phyloP scores from a whole-genome alignment of 1,139 yeast species.

The Meyerozyma elateridarum region DNA sequence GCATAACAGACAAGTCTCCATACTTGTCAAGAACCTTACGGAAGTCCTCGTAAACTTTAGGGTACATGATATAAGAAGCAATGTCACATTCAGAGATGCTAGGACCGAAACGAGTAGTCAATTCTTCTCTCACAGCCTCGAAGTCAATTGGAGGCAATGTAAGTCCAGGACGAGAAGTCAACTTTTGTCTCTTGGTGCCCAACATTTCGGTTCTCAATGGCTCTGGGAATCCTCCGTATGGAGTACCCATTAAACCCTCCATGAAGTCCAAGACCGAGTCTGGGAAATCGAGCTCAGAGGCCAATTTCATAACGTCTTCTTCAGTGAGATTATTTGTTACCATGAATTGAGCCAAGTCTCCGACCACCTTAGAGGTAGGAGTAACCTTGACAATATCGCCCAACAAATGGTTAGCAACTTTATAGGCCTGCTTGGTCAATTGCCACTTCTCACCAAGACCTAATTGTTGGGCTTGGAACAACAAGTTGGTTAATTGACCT shows the following conservation, averaged over 20 bases:
- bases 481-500: conserved; percentile 94
- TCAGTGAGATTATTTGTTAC: conserved; percentile 85
- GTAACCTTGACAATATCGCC: conserved; percentile 98
- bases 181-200: conserved; percentile 80
- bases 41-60: conserved; percentile 90
- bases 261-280: conserved; percentile 96
- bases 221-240: conserved; percentile 99
- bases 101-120: conserved; percentile 57
- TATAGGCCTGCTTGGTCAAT: conserved; percentile 90
- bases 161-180: conserved; percentile 87
- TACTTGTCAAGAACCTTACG: conserved; percentile 68
- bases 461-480: conserved; percentile 98
- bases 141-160: conserved; percentile 80
- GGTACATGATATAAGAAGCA: conserved; percentile 96
- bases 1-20: conserved; percentile 91
- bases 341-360: conserved; percentile 98
- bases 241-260: conserved; percentile 99
- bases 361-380: conserved; percentile 98
- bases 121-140: conserved; percentile 62
- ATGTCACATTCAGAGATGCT: conserved; percentile 77
- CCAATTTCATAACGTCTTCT: conserved; percentile 83
- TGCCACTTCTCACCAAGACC: conserved; percentile 96
- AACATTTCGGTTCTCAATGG: conserved; percentile 90
- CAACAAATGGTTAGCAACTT: conserved; percentile 78
- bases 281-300: conserved; percentile 93